These are phyloP conservation scores for Pseudogymnoascus sp. DNA, from an alignment of 2,329 filamentous ascomycete species.

Conservation along the genomic window DNA sequence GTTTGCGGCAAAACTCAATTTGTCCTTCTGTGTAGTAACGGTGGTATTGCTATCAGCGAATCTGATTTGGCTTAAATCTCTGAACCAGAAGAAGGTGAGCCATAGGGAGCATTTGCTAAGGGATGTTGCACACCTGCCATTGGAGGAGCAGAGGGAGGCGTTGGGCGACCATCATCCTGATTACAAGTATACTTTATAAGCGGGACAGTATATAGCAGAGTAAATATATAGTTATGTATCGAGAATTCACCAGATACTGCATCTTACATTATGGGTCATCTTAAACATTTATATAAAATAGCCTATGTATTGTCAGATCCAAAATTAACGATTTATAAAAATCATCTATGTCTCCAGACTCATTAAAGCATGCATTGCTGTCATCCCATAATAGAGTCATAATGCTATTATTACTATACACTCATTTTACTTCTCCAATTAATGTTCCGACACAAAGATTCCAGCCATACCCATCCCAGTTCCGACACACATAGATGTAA, in stretches of 20 bases:
- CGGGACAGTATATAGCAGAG: background rate
- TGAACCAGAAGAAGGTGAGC: conserved; percentile 2
- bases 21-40: background rate
- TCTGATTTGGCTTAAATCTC: background rate
- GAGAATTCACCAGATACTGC: background rate
- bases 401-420: background rate
- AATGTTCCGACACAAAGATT: conserved; percentile 85
- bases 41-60: background rate
- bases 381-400: background rate
- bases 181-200: conserved; percentile 6
- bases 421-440: background rate
- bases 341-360: background rate
- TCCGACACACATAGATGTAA: conserved; percentile 92
- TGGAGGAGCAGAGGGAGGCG: background rate
- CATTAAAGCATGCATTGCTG: background rate
- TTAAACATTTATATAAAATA: background rate
- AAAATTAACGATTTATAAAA: background rate
- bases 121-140: background rate
- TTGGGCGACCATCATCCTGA: background rate
- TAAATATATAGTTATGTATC: background rate
- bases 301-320: background rate
- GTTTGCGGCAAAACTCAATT: background rate
- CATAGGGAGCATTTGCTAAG: background rate
- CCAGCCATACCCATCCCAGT: conserved; percentile 97
- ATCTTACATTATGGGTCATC: background rate